Percentiles rank a stretch among this genome's conserved stretches.
phyloP scores from a whole-genome alignment of 495 filamentous ascomycete genomes.

The Schizothecium vesticola region DNA sequence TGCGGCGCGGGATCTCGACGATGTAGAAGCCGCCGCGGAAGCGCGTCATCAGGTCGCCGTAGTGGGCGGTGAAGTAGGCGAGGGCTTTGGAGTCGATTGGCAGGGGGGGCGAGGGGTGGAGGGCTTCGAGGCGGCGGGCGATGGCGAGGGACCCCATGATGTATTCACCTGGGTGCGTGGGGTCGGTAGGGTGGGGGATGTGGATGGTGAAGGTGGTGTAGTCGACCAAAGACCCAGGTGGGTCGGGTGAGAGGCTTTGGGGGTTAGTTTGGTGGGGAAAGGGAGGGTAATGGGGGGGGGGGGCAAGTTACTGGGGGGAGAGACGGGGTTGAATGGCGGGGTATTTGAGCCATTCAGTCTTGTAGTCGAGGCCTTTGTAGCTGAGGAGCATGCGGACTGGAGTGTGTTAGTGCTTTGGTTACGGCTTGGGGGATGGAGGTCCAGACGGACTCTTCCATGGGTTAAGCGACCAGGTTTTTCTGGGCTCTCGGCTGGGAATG shows the following conservation, averaged over 20 bases:
- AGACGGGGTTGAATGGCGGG: constrained; percentile 48
- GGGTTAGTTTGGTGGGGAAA: not conserved
- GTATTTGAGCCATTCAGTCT: constrained; percentile 62
- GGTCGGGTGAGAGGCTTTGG: constrained; percentile 28
- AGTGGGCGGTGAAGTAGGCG: constrained; percentile 22
- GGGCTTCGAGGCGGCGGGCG: constrained; percentile 44
- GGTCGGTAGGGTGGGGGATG: constrained; percentile 39
- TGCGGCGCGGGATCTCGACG: constrained; percentile 26
- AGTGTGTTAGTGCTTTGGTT: not conserved
- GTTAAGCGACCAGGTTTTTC: not conserved
- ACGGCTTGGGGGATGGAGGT: not conserved
- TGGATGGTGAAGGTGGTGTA: constrained; percentile 54
- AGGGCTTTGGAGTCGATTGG: constrained; percentile 45
- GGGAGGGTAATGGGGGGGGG: not conserved
- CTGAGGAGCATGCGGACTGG: not conserved
- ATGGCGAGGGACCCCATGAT: constrained; percentile 56
- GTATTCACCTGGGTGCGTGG: constrained; percentile 19
- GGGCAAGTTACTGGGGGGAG: constrained; percentile 23
- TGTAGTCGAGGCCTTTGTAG: constrained; percentile 45
- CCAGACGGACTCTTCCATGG: not conserved
- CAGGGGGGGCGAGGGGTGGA: constrained; percentile 48
- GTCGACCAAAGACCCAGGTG: constrained; percentile 4
- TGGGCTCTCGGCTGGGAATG: not conserved
- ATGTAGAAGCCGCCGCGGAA: constrained; percentile 26
- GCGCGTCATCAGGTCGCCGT: constrained; percentile 13